Base-by-base conservation (phyloP, 805 yeast genomes). In the Tetrapisispora iriomotensis region DNA sequence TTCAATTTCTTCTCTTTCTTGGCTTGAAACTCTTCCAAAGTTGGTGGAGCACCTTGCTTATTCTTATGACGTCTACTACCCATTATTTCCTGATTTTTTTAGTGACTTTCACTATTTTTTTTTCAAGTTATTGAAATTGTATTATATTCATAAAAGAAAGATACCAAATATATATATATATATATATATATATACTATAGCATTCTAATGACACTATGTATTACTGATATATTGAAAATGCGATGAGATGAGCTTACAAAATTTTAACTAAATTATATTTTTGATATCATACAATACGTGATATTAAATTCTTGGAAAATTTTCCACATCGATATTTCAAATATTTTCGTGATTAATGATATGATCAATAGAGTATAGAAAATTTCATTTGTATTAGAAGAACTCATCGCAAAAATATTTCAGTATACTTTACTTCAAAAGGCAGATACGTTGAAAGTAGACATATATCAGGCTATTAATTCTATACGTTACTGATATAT, bases 31-130 rank as follows among this genome's bases (percentile, higher is more conserved):
- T 90, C 95, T 33, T 90, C 97, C 45, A 79, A 68, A 6, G 87
- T 59, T 26, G 96, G 96, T 50, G 97, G 97, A 43, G 74, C 83
- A 34, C 86, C 92, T 67, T 90, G 97, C 71, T 85, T 90, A 54
- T 85, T 82, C 64, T 82, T 86, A 43, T 85, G 84, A 69, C 84
- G 80, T 75, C 95, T 82, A 45, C 67, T 65, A 61, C 97, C 97
- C 95, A 88, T 85, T 39, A 7, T 25, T 34, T 13, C 28, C 23
- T 14, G 27, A 14, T 32, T 15, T 18, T 19, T 13, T 26, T 34
- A 10, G 17, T 10, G 10, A 12, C 34, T 33, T 25, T 42, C n/a
- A n/a, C n/a, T n/a, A n/a, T n/a, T n/a, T n/a, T n/a, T n/a, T n/a
- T n/a, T n/a, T n/a, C n/a, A n/a, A n/a, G n/a, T n/a, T n/a, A n/a